These are phyloP conservation scores for Heliamphora exappendiculata DNA, from an alignment of 148 eudicot species.

Conservation along the genomic window DNA sequence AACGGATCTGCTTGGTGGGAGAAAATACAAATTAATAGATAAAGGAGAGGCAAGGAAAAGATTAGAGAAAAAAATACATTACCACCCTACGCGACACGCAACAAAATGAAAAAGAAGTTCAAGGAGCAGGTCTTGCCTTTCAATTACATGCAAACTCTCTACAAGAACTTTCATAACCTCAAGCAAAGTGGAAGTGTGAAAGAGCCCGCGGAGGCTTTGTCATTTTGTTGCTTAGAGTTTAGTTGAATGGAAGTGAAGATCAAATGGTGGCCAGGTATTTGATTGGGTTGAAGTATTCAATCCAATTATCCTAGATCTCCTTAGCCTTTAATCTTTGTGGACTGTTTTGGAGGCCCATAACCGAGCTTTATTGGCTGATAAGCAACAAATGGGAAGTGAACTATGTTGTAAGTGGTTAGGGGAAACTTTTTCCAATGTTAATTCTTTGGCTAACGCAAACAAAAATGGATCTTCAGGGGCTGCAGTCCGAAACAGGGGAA, in stretches of 20 bases:
- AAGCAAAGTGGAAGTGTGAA: not conserved
- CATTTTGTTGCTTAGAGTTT: not conserved
- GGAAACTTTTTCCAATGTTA: not conserved
- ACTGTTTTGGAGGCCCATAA: not conserved
- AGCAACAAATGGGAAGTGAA: not conserved
- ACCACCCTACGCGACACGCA: too few species aligned
- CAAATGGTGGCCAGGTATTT: not conserved
- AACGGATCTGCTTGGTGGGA: slow-evolving; percentile 15
- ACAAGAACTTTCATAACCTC: not conserved
- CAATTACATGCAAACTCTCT: not conserved
- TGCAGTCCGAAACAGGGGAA: not conserved
- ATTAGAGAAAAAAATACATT: too few species aligned
- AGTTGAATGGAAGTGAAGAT: too few species aligned
- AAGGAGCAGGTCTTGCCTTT: not conserved
- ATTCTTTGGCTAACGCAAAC: not conserved
- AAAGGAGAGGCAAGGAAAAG: not conserved
- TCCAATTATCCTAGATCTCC: not conserved
- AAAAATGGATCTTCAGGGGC: not conserved
- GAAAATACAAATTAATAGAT: not conserved
- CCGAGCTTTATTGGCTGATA: not conserved
- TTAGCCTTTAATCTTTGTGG: not conserved
- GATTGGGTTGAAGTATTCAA: not conserved
- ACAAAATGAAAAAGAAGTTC: slow-evolving; percentile 8
- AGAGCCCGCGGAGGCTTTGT: not conserved
- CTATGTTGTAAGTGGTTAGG: not conserved